phyloP scores from a whole-genome alignment of 192 early-diverging fungal species.

The Gryganskiella cystojenkinii region DNA sequence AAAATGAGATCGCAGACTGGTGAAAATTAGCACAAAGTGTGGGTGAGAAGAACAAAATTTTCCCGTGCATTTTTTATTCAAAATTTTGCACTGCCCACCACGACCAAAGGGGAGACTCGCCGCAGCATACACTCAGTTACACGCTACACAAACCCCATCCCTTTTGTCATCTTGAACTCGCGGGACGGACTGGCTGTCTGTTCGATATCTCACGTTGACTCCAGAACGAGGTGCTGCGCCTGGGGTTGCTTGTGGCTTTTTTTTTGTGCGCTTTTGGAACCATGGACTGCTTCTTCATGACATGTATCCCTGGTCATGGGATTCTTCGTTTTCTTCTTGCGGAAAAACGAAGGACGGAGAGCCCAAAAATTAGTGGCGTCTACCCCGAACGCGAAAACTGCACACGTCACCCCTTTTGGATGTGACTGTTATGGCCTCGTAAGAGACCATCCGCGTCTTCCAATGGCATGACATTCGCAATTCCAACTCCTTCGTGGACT shows the following conservation, averaged over 20 bases:
- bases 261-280: too few species aligned
- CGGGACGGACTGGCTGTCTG: too few species aligned
- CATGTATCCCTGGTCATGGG: too few species aligned
- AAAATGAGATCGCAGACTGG: neutral
- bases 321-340: neutral
- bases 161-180: too few species aligned
- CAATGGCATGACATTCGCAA: conserved; percentile 1
- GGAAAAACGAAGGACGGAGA: neutral
- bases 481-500: neutral
- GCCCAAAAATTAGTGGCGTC: conserved; percentile 4
- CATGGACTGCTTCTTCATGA: too few species aligned
- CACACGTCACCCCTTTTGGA: conserved; percentile 15
- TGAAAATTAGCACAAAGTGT: neutral
- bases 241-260: too few species aligned
- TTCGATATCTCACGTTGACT: too few species aligned
- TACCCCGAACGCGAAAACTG: conserved; percentile 17
- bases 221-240: too few species aligned
- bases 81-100: neutral
- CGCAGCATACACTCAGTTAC: neutral
- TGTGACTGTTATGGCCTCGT: conserved; percentile 41
- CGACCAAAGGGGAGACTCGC: neutral
- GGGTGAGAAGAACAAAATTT: neutral
- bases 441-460: conserved; percentile 7
- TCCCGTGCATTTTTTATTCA: neutral
- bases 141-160: too few species aligned